Evolutionary conservation across 352 stramenopile genomes (phyloP).

Genomic region (Phytophthora hibernalis): DNA sequence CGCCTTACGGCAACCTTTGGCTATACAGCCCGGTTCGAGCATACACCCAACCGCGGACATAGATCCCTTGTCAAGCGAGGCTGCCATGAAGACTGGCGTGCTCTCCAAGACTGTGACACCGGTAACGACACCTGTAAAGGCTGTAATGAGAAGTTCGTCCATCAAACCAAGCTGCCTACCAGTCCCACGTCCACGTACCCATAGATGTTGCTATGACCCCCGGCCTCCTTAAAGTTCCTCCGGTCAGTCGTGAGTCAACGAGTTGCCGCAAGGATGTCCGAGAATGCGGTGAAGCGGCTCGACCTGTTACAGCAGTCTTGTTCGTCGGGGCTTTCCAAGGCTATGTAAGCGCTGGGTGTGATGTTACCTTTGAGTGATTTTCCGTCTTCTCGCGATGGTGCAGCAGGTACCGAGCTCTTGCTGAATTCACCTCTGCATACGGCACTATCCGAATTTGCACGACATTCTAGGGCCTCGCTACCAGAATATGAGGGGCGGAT

Average conservation of each 20-base stretch:
- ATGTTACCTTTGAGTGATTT: neutral
- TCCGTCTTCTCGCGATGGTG: neutral
- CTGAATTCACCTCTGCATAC: constrained; percentile 15
- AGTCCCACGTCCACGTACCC: no score
- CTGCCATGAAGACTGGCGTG: no score
- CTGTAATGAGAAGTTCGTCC: no score
- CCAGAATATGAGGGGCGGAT: constrained; percentile 17
- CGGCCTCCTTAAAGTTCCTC: neutral
- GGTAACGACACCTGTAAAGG: no score
- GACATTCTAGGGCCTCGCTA: neutral
- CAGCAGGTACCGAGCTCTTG: constrained; percentile 4
- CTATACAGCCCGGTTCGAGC: constrained; percentile 9
- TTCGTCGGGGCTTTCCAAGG: neutral
- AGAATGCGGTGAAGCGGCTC: neutral
- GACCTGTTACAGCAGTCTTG: neutral
- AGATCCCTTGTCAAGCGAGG: constrained; percentile 4
- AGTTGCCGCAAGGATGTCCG: neutral
- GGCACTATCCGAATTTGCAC: constrained; percentile 15
- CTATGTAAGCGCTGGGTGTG: neutral
- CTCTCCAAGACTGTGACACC: no score
- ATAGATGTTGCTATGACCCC: no score
- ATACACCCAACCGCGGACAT: constrained; percentile 13
- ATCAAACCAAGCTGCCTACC: no score
- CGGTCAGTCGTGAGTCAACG: neutral
- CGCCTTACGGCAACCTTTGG: no score